Evolutionary conservation across 1,284 basidiomycete genomes (phyloP).

Genomic region (Ceratobasidium sp.): DNA sequence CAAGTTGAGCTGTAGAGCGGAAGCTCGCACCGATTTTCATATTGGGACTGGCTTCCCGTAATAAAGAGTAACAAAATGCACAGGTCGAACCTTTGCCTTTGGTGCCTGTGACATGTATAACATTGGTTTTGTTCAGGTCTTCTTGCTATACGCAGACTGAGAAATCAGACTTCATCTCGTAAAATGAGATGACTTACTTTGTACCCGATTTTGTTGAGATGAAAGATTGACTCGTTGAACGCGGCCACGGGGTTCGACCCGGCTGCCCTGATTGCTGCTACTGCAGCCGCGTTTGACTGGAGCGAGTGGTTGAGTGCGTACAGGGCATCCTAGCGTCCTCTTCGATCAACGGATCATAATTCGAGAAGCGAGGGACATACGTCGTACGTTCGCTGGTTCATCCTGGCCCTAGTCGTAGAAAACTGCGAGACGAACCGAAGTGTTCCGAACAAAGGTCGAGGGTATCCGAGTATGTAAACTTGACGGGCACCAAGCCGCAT

Average conservation of each 20-base stretch:
- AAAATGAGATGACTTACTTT: slow-evolving; percentile 57
- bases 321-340: slow-evolving; percentile 70
- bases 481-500: slow-evolving; percentile 25
- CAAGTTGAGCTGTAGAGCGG: background rate
- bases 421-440: background rate
- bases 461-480: background rate
- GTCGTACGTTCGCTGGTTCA: slow-evolving; percentile 36
- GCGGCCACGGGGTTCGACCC: slow-evolving; percentile 70
- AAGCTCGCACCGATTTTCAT: slow-evolving; percentile 70
- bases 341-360: background rate
- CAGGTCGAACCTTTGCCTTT: slow-evolving; percentile 99
- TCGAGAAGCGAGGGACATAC: background rate
- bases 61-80: slow-evolving; percentile 84
- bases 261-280: slow-evolving; percentile 83
- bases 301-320: slow-evolving; percentile 82
- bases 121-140: slow-evolving; percentile 88
- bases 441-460: background rate
- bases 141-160: slow-evolving; percentile 61
- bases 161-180: no score
- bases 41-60: slow-evolving; percentile 66
- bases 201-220: slow-evolving; percentile 88
- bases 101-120: slow-evolving; percentile 96
- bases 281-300: slow-evolving; percentile 91
- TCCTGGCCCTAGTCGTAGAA: background rate
- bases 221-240: slow-evolving; percentile 91